Evolutionary conservation across 345 rosid species (phyloP).

Genomic region (Dimocarpus longan): DNA sequence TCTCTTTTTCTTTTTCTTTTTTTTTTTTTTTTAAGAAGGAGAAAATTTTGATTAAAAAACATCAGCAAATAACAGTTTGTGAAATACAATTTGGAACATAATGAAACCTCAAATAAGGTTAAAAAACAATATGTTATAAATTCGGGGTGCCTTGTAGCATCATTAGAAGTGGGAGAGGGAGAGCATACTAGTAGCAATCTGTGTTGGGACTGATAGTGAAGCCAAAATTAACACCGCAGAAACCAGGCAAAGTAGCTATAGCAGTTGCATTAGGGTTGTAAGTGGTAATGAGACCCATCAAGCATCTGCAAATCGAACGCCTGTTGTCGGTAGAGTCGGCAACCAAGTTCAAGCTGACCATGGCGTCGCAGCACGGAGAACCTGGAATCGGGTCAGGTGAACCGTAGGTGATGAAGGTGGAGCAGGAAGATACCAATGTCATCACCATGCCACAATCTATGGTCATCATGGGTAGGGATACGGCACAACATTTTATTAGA

Average conservation of each 20-base stretch:
- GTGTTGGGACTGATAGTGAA: conserved; percentile 65
- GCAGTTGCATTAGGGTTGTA: conserved; percentile 61
- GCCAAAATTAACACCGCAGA: conserved; percentile 72
- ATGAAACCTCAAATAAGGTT: too few relatives aligned
- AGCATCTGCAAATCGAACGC: conserved; percentile 46
- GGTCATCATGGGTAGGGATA: conserved; percentile 24
- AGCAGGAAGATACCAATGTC: conserved; percentile 47
- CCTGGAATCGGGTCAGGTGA: conserved; percentile 62
- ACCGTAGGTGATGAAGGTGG: conserved; percentile 49
- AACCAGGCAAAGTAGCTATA: conserved; percentile 71
- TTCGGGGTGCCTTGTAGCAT: too few relatives aligned
- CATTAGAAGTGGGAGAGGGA: background rate
- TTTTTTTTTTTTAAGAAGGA: too few relatives aligned
- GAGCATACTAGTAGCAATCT: conserved; percentile 57
- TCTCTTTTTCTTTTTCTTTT: too few relatives aligned
- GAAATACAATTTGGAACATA: too few relatives aligned
- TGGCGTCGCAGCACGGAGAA: conserved; percentile 57
- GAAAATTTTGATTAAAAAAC: too few relatives aligned
- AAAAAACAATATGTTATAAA: too few relatives aligned
- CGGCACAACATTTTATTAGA: conserved; percentile 21
- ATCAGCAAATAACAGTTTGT: too few relatives aligned
- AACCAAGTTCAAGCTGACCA: conserved; percentile 37
- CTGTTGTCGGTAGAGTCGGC: conserved; percentile 38
- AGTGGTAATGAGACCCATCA: conserved; percentile 47
- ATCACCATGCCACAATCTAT: conserved; percentile 60